Evolutionary conservation across 257 asterid genomes (phyloP), one percentile per base, ranked within the genome.

Genomic region (Capsicum pubescens): DNA sequence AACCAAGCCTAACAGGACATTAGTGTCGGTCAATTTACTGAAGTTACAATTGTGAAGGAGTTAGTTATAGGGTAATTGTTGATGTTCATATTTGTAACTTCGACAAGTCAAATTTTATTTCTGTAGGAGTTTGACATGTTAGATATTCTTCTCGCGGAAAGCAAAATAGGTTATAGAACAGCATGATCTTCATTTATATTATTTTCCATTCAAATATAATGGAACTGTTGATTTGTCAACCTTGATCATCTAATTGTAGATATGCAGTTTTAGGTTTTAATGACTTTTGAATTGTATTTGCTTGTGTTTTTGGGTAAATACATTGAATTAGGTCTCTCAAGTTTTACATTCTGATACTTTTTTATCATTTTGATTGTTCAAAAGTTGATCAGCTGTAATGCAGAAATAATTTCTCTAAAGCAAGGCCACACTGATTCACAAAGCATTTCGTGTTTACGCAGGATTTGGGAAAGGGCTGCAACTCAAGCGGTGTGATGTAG

Each of bases 161-260:
- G 21, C 46, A 52, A 76, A 52, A 13, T 76, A 76, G 81, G 48
- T 54, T 76, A 9, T 76, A 52, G 63, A 76, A 76, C 55, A 9
- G 1, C 46, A 52, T 76, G 63, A 52, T 76, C 17, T 74, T 52
- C 21, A 2, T 76, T 63, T 74, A 21, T 74, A 52, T 3, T 21
- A 6, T 12, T 3, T 0, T 21, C 59, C 42, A 3, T 10, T 46
- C n/a, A 3, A 39, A 39, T 39, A 39, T 39, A 68, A 68, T 36
- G 59, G 59, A 68, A 6, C 52, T 36, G 80, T 11, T 46, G 59
- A n/a, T 4, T 6, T 74, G 6, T 21, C 7, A 50, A 74, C 60
- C 19, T 74, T 13, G 50, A 74, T 50, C 21, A 74, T 74, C 61
- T 6, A 74, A 7, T 50, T 46, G 32, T 8, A 50, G 61, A 50